These are phyloP conservation scores for Sclerotinia spermophila DNA, from an alignment of 2,329 filamentous ascomycete genomes.

Conservation along the genomic window DNA sequence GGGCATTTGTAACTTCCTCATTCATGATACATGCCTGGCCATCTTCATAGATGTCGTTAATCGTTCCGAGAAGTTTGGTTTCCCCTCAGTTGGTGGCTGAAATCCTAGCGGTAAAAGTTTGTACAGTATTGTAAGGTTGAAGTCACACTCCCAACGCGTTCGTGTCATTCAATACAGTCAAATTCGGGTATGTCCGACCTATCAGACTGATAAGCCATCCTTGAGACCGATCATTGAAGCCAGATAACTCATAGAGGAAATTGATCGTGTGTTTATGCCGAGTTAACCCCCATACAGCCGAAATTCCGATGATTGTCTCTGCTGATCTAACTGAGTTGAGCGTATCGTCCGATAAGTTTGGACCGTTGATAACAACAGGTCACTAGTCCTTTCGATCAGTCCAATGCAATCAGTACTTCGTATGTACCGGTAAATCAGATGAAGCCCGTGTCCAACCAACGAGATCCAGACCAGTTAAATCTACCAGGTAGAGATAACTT, in stretches of 20 bases:
- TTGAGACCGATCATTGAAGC: not conserved
- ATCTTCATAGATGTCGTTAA: not conserved
- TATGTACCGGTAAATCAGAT: not conserved
- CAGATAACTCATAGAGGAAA: not conserved
- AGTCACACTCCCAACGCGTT: not conserved
- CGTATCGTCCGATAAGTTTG: not conserved
- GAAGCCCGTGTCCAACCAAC: not conserved
- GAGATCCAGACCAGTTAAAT: not conserved
- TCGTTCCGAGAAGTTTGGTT: not conserved
- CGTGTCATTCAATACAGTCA: not conserved
- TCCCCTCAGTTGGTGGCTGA: not conserved
- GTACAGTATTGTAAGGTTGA: not conserved
- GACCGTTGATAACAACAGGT: not conserved
- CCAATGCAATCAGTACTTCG: not conserved
- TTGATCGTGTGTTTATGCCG: not conserved
- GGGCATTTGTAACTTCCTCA: not conserved
- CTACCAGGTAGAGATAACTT: not conserved
- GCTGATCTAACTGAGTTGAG: not conserved
- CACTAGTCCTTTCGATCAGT: not conserved
- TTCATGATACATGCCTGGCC: not conserved
- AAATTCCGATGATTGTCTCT: not conserved
- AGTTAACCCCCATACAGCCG: not conserved
- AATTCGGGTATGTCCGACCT: not conserved
- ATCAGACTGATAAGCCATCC: slow-evolving; percentile 9
- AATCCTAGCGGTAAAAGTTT: not conserved